Percentiles rank a stretch among this genome's conserved stretches.
Evolutionary conservation across 2,329 filamentous ascomycete genomes (phyloP).

Genomic region (Colletotrichum sp.): DNA sequence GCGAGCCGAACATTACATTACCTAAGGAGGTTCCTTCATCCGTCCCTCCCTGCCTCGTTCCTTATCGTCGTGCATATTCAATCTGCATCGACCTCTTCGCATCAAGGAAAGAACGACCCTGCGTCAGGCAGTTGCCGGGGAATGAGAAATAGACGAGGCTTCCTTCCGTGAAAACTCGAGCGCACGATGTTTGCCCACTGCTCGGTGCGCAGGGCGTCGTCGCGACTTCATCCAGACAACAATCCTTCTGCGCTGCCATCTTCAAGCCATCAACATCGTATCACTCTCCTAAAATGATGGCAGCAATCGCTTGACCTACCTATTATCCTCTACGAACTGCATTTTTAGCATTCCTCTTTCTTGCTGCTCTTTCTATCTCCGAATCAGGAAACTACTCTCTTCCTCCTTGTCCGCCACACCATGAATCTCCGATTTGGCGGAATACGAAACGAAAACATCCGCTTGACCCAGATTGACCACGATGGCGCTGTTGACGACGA

Average conservation of each 20-base stretch:
- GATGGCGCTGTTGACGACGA: slow-evolving; percentile 10
- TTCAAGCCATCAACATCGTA: neutral
- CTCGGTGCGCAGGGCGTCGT: neutral
- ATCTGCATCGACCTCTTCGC: neutral
- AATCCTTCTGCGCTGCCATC: neutral
- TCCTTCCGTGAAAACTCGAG: neutral
- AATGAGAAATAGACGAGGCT: neutral
- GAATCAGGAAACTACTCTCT: neutral
- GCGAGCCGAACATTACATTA: neutral
- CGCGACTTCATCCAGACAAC: neutral
- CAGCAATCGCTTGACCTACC: neutral
- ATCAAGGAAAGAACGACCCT: neutral
- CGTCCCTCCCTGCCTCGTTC: neutral
- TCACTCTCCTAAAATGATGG: neutral
- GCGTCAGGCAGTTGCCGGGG: neutral
- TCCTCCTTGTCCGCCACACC: neutral
- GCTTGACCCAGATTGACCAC: neutral
- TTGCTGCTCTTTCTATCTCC: too few relatives aligned
- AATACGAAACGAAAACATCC: neutral
- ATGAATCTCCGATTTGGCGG: neutral
- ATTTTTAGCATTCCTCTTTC: neutral
- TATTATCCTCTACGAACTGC: neutral
- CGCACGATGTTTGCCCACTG: neutral
- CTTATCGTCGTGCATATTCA: neutral
- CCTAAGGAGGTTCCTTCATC: neutral